Evolutionary conservation across 805 yeast genomes (phyloP).

Genomic region (Metschnikowia matae): DNA sequence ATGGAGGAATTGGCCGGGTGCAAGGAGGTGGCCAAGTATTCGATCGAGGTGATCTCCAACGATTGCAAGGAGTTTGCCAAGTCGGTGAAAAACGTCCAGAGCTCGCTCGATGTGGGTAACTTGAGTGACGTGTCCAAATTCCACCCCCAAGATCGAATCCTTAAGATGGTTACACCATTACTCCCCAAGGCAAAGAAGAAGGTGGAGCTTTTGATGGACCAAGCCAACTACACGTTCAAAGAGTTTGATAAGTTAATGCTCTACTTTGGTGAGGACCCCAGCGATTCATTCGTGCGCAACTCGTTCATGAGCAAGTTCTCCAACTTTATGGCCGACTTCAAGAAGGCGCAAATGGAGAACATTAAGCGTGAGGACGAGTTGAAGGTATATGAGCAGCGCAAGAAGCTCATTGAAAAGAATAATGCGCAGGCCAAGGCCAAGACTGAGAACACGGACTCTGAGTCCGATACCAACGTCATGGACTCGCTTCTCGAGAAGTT

Average conservation of each 20-base stretch:
- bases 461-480: constrained; percentile 59
- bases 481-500: constrained; percentile 82
- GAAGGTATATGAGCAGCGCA: constrained; percentile 69
- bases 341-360: constrained; percentile 62
- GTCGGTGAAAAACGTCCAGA: constrained; percentile 47
- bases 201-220: constrained; percentile 47
- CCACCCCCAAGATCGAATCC: constrained; percentile 63
- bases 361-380: constrained; percentile 64
- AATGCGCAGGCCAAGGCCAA: constrained; percentile 23
- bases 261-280: constrained; percentile 70
- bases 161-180: constrained; percentile 49
- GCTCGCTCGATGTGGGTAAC: constrained; percentile 56
- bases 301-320: constrained; percentile 60
- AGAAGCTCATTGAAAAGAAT: constrained; percentile 53
- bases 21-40: constrained; percentile 52
- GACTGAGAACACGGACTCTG: constrained; percentile 24
- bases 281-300: constrained; percentile 49
- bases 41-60: constrained; percentile 56
- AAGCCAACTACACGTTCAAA: constrained; percentile 45
- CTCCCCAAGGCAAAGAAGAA: constrained; percentile 53
- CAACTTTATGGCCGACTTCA: constrained; percentile 57
- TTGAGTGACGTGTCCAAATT: constrained; percentile 58
- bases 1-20: constrained; percentile 56
- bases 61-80: constrained; percentile 56
- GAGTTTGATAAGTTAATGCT: constrained; percentile 58